These are phyloP conservation scores for Ephemerocybe angulata DNA, from an alignment of 768 basidiomycete species.

Conservation along the genomic window DNA sequence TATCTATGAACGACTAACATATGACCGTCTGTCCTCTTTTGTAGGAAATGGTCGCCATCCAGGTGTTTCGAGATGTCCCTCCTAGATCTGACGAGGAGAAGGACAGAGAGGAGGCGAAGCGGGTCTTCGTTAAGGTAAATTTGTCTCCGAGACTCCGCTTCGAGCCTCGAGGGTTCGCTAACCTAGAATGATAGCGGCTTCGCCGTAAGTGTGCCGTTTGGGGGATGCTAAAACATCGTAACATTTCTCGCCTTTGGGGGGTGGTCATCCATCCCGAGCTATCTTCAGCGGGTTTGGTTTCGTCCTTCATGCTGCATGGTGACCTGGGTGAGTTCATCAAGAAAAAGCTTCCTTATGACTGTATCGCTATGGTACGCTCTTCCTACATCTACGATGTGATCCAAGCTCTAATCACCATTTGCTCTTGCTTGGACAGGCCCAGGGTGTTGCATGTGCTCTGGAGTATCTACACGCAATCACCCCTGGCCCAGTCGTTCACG, in stretches of 20 bases:
- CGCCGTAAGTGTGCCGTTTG: not conserved
- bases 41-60: not conserved
- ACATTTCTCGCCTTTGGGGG: not conserved
- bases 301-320: not conserved
- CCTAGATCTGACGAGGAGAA: not conserved
- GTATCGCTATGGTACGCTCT: not conserved
- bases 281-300: not conserved
- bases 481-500: not conserved
- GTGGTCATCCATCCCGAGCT: not conserved
- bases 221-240: not conserved
- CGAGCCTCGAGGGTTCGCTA: not conserved
- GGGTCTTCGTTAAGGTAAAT: not conserved
- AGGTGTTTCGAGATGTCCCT: not conserved
- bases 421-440: not conserved
- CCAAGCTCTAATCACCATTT: too few species aligned
- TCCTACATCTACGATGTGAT: too few species aligned
- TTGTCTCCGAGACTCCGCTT: too few species aligned
- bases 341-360: not conserved
- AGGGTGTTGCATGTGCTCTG: constrained; percentile 2
- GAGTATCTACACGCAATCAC: not conserved
- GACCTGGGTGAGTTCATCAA: not conserved
- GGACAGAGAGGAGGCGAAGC: not conserved
- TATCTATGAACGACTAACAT: not conserved
- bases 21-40: too few species aligned
- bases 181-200: not conserved